These are phyloP conservation scores for Madurella fahalii DNA, from an alignment of 2,329 filamentous ascomycete genomes.

Conservation along the genomic window DNA sequence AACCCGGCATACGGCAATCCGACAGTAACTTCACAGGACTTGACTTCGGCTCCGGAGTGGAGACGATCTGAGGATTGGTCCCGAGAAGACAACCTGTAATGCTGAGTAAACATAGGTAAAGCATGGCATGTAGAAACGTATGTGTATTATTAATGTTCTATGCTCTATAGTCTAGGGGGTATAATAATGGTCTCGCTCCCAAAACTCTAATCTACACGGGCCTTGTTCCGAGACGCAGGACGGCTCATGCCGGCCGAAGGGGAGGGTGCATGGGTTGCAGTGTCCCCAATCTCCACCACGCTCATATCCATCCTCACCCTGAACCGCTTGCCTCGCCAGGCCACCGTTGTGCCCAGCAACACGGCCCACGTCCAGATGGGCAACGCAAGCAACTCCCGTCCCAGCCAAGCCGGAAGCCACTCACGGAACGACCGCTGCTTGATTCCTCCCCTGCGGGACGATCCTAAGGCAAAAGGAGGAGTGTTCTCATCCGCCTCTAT, in stretches of 20 bases:
- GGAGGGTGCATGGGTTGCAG: not conserved
- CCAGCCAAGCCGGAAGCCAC: constrained; percentile 82
- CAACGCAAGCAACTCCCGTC: constrained; percentile 74
- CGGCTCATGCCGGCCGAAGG: not conserved
- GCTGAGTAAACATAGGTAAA: too few species aligned
- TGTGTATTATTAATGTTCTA: not conserved
- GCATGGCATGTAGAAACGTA: not conserved
- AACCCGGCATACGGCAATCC: too few species aligned
- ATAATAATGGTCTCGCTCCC: constrained; percentile 6
- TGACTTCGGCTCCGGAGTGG: too few species aligned
- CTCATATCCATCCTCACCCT: constrained; percentile 80
- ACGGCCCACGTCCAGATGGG: constrained; percentile 91
- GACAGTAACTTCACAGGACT: too few species aligned
- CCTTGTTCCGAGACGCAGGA: constrained; percentile 22
- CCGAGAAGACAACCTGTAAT: too few species aligned
- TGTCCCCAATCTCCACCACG: constrained; percentile 47
- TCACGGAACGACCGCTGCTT: constrained; percentile 56
- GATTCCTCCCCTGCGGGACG: constrained; percentile 34
- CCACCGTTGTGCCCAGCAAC: constrained; percentile 78
- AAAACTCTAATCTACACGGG: constrained; percentile 25
- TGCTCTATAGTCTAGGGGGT: constrained; percentile 9
- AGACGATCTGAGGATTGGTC: too few species aligned
- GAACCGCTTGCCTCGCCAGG: constrained; percentile 82
- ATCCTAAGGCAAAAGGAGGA: constrained; percentile 64
- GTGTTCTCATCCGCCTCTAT: constrained; percentile 69